phyloP scores from a whole-genome alignment of 164 flowering plant species.

The Chloranthus sessilifolius region DNA sequence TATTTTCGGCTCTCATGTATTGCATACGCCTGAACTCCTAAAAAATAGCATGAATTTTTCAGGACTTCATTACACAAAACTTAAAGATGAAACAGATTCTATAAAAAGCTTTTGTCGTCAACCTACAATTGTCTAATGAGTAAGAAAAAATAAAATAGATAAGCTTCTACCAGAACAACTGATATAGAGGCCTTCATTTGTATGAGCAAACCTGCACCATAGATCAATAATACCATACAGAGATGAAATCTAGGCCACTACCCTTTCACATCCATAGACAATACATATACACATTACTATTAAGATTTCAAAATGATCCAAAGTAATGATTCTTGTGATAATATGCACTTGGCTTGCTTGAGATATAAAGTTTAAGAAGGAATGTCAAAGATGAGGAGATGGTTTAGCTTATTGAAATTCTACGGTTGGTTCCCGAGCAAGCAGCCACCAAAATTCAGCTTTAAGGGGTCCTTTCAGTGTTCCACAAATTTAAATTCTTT shows the following conservation, averaged over 20 bases:
- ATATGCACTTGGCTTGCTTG: no score
- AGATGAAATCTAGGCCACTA: no score
- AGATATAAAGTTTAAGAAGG: no score
- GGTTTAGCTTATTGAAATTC: no score
- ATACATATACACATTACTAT: neutral
- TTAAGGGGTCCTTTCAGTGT: no score
- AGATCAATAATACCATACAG: slow-evolving; percentile 3
- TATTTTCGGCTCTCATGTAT: slow-evolving; percentile 26
- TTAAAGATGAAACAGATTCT: neutral
- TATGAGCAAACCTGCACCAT: slow-evolving; percentile 24
- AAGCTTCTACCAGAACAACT: slow-evolving; percentile 16
- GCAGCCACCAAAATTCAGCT: no score
- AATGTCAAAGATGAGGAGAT: no score
- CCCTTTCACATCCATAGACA: neutral
- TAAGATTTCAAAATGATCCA: neutral
- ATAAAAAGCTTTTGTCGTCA: slow-evolving; percentile 8
- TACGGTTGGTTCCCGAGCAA: no score
- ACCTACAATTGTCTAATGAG: slow-evolving; percentile 14
- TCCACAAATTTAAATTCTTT: no score
- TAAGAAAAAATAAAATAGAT: neutral
- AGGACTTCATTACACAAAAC: slow-evolving; percentile 17
- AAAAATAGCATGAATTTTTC: slow-evolving; percentile 35
- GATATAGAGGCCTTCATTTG: slow-evolving; percentile 19
- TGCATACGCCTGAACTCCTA: slow-evolving; percentile 36
- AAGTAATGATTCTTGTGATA: no score